A percentile compares a stretch with the other conserved stretches of the same genome.
phyloP scores from a whole-genome alignment of 2,329 filamentous ascomycete genomes.

The Hawksworthiomyces lignivorus region DNA sequence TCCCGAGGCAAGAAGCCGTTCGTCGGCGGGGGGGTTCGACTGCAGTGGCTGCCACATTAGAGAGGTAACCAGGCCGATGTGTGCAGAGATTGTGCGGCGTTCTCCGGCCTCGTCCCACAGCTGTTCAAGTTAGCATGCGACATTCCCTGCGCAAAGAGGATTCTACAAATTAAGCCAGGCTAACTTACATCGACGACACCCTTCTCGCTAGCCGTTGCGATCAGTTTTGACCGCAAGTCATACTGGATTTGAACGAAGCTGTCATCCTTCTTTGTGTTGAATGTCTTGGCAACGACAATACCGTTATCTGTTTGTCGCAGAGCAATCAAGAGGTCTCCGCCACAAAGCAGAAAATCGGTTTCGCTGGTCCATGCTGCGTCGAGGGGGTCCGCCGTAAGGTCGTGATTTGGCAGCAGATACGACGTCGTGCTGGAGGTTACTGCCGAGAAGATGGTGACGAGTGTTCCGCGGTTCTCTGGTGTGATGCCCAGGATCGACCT shows the following conservation, averaged over 20 bases:
- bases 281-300: slow-evolving; percentile 40
- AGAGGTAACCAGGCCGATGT: slow-evolving; percentile 49
- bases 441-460: slow-evolving; percentile 48
- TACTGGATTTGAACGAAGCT: slow-evolving; percentile 48
- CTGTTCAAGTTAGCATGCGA: slow-evolving; percentile 22
- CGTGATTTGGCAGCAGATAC: slow-evolving; percentile 41
- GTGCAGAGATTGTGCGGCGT: slow-evolving; percentile 48
- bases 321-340: slow-evolving; percentile 44
- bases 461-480: slow-evolving; percentile 44
- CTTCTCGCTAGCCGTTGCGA: slow-evolving; percentile 53
- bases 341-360: slow-evolving; percentile 50
- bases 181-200: slow-evolving; percentile 51
- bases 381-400: slow-evolving; percentile 42
- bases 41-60: slow-evolving; percentile 54
- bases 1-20: slow-evolving; percentile 53
- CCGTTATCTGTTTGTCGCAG: slow-evolving; percentile 39
- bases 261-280: slow-evolving; percentile 46
- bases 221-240: slow-evolving; percentile 44
- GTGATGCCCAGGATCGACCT: slow-evolving; percentile 50
- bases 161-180: neutral
- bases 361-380: slow-evolving; percentile 55
- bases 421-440: slow-evolving; percentile 36
- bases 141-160: neutral
- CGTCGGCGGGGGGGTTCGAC: slow-evolving; percentile 31
- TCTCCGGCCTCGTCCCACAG: slow-evolving; percentile 49